A percentile compares a stretch with the other conserved stretches of the same genome.
phyloP scores from a whole-genome alignment of 768 basidiomycete species.

The Leccinellum rugosiceps region DNA sequence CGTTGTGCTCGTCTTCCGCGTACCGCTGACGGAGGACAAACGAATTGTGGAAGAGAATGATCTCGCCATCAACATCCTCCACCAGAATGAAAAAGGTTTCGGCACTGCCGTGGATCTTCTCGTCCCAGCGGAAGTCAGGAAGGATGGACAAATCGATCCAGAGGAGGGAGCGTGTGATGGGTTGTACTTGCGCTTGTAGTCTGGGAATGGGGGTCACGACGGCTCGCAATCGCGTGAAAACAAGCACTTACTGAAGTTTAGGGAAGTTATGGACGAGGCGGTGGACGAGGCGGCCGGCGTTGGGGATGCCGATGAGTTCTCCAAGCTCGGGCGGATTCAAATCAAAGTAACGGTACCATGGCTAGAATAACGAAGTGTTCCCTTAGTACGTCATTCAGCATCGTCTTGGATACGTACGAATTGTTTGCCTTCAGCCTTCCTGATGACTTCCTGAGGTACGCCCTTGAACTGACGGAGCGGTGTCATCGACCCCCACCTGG shows the following conservation, averaged over 20 bases:
- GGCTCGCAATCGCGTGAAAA: neutral
- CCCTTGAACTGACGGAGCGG: slow-evolving; percentile 95
- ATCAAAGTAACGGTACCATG: slow-evolving; percentile 98
- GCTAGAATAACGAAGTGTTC: slow-evolving; percentile 39
- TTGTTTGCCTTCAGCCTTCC: slow-evolving; percentile 96
- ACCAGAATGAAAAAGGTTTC: slow-evolving; percentile 94
- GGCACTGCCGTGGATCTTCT: slow-evolving; percentile 83
- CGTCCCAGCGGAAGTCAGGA: slow-evolving; percentile 99
- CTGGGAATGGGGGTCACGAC: slow-evolving; percentile 33
- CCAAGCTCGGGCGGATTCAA: slow-evolving; percentile 89
- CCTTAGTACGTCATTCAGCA: neutral
- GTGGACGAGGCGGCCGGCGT: slow-evolving; percentile 89
- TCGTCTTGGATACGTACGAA: slow-evolving; percentile 56
- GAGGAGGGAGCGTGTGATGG: slow-evolving; percentile 90
- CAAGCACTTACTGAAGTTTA: slow-evolving; percentile 69
- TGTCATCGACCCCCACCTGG: slow-evolving; percentile 97
- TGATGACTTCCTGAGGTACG: slow-evolving; percentile 78
- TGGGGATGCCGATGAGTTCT: slow-evolving; percentile 90
- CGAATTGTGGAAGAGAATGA: slow-evolving; percentile 91
- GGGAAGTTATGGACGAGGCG: slow-evolving; percentile 95
- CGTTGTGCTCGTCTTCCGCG: slow-evolving; percentile 89
- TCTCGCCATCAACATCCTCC: slow-evolving; percentile 96
- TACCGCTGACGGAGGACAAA: slow-evolving; percentile 92
- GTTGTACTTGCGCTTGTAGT: slow-evolving; percentile 93
- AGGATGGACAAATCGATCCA: slow-evolving; percentile 91